These are phyloP conservation scores for Ophiorrhiza pumila DNA, from an alignment of 257 asterid genomes.

Conservation along the genomic window DNA sequence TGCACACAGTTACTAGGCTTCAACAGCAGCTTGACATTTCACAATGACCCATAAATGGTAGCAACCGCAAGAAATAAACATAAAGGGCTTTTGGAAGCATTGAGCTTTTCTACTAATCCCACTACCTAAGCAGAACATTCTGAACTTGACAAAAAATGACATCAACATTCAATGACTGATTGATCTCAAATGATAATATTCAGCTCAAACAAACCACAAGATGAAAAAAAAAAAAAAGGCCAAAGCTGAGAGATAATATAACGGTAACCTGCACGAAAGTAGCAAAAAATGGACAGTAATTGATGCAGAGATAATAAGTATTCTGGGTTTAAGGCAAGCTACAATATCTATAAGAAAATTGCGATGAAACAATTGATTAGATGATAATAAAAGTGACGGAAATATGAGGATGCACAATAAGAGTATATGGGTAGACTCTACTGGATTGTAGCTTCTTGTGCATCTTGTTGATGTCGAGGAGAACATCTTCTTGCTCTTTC, in stretches of 20 bases:
- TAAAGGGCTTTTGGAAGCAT: background rate
- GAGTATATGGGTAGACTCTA: slow-evolving; percentile 30
- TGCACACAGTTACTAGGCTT: background rate
- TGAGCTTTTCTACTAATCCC: background rate
- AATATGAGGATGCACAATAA: background rate
- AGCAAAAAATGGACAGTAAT: background rate
- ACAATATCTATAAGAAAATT: background rate
- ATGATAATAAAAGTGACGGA: background rate
- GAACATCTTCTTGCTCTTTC: slow-evolving; percentile 74
- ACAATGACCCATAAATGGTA: background rate
- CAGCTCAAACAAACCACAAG: background rate
- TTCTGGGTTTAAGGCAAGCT: no score
- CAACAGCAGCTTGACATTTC: background rate
- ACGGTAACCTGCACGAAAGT: background rate
- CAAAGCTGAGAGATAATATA: no score
- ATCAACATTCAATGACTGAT: background rate
- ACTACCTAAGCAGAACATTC: background rate
- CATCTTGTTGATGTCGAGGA: slow-evolving; percentile 82
- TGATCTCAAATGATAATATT: background rate
- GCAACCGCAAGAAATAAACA: background rate
- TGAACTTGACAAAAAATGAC: background rate
- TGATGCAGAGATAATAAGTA: background rate
- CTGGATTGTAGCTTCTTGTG: slow-evolving; percentile 87
- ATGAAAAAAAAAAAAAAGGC: no score
- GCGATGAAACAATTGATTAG: background rate